Evolutionary conservation across 345 rosid genomes (phyloP).

Genomic region (Chamaenerion angustifolium): DNA sequence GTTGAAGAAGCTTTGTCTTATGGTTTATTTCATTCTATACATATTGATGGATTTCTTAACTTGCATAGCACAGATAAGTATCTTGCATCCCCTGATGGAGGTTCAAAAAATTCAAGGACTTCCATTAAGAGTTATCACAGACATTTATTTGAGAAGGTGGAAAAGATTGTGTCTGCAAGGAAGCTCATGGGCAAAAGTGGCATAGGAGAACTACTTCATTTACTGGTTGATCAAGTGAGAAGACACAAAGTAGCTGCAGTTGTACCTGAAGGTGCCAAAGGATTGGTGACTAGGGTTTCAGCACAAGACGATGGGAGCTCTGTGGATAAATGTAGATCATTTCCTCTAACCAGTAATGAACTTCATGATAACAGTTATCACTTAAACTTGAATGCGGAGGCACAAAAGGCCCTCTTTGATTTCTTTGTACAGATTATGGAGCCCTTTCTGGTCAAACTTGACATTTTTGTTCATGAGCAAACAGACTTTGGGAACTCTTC

Average conservation of each 20-base stretch:
- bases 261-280: slow-evolving; percentile 24
- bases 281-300: slow-evolving; percentile 17
- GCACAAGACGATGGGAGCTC: slow-evolving; percentile 16
- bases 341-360: slow-evolving; percentile 13
- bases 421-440: slow-evolving; percentile 76
- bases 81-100: slow-evolving; percentile 21
- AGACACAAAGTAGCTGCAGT: slow-evolving; percentile 35
- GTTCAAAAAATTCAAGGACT: slow-evolving; percentile 22
- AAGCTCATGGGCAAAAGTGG: slow-evolving; percentile 31
- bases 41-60: slow-evolving; percentile 67
- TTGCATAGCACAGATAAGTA: slow-evolving; percentile 42
- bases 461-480: slow-evolving; percentile 25
- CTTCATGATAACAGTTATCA: slow-evolving; percentile 21
- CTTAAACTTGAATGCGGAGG: slow-evolving; percentile 40
- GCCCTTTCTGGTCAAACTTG: slow-evolving; percentile 52
- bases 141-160: slow-evolving; percentile 57
- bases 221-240: slow-evolving; percentile 48
- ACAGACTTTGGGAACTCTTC: slow-evolving; percentile 20
- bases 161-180: slow-evolving; percentile 31
- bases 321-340: slow-evolving; percentile 10
- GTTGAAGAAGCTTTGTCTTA: slow-evolving; percentile 49
- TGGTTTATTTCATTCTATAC: slow-evolving; percentile 64
- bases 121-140: slow-evolving; percentile 61
- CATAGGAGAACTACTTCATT: slow-evolving; percentile 44
- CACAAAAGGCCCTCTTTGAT: slow-evolving; percentile 53